Evolutionary conservation across 257 asterid genomes (phyloP), one percentile per base, ranked within the genome.

Genomic region (Solanum sparsipilum): DNA sequence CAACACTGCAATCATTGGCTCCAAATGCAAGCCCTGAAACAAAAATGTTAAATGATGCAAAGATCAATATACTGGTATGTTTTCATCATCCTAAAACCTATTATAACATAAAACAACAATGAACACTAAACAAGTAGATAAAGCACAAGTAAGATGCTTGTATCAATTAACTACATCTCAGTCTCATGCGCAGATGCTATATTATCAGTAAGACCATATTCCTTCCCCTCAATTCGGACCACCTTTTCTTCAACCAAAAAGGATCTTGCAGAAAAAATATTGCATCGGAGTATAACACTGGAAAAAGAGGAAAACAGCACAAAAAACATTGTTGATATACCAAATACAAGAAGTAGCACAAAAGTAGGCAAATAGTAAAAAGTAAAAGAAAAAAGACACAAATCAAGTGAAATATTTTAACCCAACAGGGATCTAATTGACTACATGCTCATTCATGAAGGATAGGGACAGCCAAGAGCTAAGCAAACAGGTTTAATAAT

Each of bases 21-120:
- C 98, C 98, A 94, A 81, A 94, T 91, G 86, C 96, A 94, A 76
- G 94, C 91, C 97, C 98, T 96, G 86, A 84, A 88, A 82, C 68
- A 84, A 86, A 87, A 86, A 73, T 70, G 18, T 56, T 35, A 39
- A 39, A 76, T 18, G 9, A 78, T 15, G 38, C 63, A 78, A 78
- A 44, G 16, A 41, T 41, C 65, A 78, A 25, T 25, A 78, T 41
- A 3, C 36, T 25, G 63, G 25, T 41, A 41, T 41, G 13, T 44
- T 44, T 12, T 44, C 56, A 44, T 29, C 25, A 15, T 13, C 34
- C 23, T 8, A 78, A 38, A 76, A 38, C 58, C 20, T 75, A 38
- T 10, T 75, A 39, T 5, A 75, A 38, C 56, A 38, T 23, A 44
- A 75, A 41, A 76, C 84, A 39, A 13, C 4, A 78, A 41, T 41